Evolutionary conservation across 1,139 yeast genomes (phyloP).

Genomic region (Kazachstania sp.): DNA sequence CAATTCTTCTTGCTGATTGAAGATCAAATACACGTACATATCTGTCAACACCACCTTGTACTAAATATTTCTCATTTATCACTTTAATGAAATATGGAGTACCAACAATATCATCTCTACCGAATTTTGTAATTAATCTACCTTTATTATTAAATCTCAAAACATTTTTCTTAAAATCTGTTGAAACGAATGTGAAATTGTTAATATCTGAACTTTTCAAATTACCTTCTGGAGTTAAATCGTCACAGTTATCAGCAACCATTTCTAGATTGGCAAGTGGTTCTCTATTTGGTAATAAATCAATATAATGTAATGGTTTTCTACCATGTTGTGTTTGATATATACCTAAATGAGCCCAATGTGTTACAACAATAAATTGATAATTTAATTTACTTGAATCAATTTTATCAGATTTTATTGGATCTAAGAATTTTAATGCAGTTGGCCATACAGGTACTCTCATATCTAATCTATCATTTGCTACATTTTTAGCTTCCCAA

Average conservation of each 20-base stretch:
- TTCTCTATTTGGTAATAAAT: constrained; percentile 33
- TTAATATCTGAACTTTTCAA: constrained; percentile 11
- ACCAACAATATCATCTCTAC: constrained; percentile 39
- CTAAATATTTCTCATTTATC: constrained; percentile 28
- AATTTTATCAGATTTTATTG: constrained; percentile 17
- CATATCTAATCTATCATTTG: constrained; percentile 55
- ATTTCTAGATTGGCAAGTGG: constrained; percentile 20
- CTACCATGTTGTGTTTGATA: constrained; percentile 54
- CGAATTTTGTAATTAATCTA: constrained; percentile 36
- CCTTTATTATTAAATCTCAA: constrained; percentile 46
- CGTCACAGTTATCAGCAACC: constrained; percentile 1
- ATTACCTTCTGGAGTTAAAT: constrained; percentile 19
- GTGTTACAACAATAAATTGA: constrained; percentile 53
- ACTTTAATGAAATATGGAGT: constrained; percentile 31
- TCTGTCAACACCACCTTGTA: constrained; percentile 79
- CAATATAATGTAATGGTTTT: constrained; percentile 41
- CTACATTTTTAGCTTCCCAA: constrained; percentile 57
- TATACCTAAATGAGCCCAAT: constrained; percentile 37
- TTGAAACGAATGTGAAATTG: constrained; percentile 19
- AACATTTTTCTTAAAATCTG: constrained; percentile 32
- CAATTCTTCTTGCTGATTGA: constrained; percentile 47
- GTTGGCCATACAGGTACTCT: constrained; percentile 57
- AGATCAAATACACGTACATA: constrained; percentile 71
- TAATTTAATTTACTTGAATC: constrained; percentile 23
- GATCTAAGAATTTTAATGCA: constrained; percentile 34